These are phyloP conservation scores for Phialophora chinensis DNA, from an alignment of 2,329 filamentous ascomycete genomes.

Conservation along the genomic window DNA sequence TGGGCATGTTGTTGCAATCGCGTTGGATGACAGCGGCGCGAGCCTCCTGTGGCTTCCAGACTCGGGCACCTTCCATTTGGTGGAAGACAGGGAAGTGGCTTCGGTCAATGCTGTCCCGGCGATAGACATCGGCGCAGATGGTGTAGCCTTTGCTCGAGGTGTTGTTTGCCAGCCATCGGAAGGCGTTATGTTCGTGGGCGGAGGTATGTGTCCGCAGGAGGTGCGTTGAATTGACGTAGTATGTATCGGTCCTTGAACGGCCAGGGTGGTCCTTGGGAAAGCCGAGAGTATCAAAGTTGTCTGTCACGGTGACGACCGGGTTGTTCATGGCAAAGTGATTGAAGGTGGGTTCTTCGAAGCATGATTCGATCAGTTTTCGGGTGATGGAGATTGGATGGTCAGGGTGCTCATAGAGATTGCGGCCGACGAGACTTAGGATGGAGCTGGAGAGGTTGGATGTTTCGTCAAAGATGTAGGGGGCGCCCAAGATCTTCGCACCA, in stretches of 20 bases:
- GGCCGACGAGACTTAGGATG: conserved; percentile 75
- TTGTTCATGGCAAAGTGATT: conserved; percentile 75
- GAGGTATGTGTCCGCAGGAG: conserved; percentile 93
- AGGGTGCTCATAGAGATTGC: conserved; percentile 84
- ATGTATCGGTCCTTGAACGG: conserved; percentile 86
- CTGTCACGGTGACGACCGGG: conserved; percentile 79
- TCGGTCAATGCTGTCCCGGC: conserved; percentile 90
- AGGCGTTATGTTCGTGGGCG: conserved; percentile 89
- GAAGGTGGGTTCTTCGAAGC: conserved; percentile 74
- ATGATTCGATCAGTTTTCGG: conserved; percentile 86
- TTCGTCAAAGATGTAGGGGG: conserved; percentile 57
- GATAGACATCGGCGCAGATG: conserved; percentile 92
- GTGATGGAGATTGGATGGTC: conserved; percentile 93
- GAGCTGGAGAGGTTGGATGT: conserved; percentile 85
- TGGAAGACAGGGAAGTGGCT: conserved; percentile 98
- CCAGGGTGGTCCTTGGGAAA: conserved; percentile 89
- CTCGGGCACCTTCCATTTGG: conserved; percentile 94
- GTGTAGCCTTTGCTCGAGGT: conserved; percentile 74
- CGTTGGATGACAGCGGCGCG: conserved; percentile 49
- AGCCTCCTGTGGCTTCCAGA: conserved; percentile 63
- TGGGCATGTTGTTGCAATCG: conserved; percentile 72
- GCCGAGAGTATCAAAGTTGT: conserved; percentile 97
- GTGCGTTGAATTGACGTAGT: conserved; percentile 86
- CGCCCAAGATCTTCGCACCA: conserved; percentile 35
- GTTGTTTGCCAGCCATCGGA: conserved; percentile 51